Evolutionary conservation across 345 rosid species (phyloP).

Genomic region (Pistacia atlantica): DNA sequence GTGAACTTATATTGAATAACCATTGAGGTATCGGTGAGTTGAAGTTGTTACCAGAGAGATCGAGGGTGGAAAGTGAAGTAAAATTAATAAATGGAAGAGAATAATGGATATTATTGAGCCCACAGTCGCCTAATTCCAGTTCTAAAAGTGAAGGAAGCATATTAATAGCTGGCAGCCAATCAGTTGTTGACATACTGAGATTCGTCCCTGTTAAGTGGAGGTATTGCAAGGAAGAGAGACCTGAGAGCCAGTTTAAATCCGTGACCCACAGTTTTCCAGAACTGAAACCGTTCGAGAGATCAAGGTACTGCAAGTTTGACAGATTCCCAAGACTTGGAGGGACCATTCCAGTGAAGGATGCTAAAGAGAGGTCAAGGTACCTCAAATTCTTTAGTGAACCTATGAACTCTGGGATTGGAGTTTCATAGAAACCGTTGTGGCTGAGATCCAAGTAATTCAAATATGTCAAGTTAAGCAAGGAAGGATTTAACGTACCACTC

Average conservation of each 20-base stretch:
- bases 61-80: slow-evolving; percentile 28
- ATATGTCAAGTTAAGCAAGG: background rate
- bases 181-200: background rate
- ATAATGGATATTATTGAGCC: slow-evolving; percentile 21
- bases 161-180: slow-evolving; percentile 25
- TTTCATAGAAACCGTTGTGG: background rate
- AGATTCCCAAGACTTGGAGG: background rate
- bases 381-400: slow-evolving; percentile 1
- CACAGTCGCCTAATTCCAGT: slow-evolving; percentile 24
- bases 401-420: background rate
- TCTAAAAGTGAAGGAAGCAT: slow-evolving; percentile 31
- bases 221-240: background rate
- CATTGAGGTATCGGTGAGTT: slow-evolving; percentile 22
- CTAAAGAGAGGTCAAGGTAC: background rate
- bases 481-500: background rate
- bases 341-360: slow-evolving; percentile 4
- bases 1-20: slow-evolving; percentile 23
- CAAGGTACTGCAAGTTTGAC: slow-evolving; percentile 9
- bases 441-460: slow-evolving; percentile 7
- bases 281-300: background rate
- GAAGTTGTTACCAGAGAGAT: slow-evolving; percentile 35
- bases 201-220: background rate
- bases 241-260: slow-evolving; percentile 1
- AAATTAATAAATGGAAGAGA: slow-evolving; percentile 20
- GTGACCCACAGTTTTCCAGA: background rate